phyloP scores from a whole-genome alignment of 2,329 filamentous ascomycete species.

The Pseudocercospora eumusae region DNA sequence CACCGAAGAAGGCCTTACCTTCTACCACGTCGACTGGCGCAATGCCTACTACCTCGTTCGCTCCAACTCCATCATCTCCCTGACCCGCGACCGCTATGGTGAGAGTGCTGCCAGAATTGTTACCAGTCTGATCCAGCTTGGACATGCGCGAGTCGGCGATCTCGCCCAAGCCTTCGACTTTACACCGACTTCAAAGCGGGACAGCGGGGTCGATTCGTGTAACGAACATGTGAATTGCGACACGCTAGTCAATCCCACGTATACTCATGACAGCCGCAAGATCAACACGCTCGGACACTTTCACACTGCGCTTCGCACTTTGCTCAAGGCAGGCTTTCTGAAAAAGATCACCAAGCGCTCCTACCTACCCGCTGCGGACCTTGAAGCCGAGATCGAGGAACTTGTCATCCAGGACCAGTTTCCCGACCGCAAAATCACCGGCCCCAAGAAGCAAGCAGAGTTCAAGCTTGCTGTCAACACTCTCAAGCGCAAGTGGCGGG shows the following conservation, averaged over 20 bases:
- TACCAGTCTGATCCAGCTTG: slow-evolving; percentile 72
- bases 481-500: slow-evolving; percentile 56
- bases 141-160: slow-evolving; percentile 72
- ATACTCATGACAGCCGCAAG: slow-evolving; percentile 24
- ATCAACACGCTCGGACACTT: slow-evolving; percentile 45
- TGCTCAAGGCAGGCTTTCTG: slow-evolving; percentile 67
- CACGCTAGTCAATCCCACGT: slow-evolving; percentile 22
- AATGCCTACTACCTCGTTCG: slow-evolving; percentile 81
- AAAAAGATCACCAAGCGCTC: slow-evolving; percentile 58
- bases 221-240: slow-evolving; percentile 30
- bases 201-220: slow-evolving; percentile 32
- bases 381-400: slow-evolving; percentile 62
- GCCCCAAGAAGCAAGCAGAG: slow-evolving; percentile 66
- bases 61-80: slow-evolving; percentile 75
- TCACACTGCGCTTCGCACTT: slow-evolving; percentile 47
- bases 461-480: slow-evolving; percentile 59
- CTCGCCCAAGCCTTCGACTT: slow-evolving; percentile 64
- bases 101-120: slow-evolving; percentile 72
- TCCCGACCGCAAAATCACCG: slow-evolving; percentile 56
- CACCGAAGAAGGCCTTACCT: slow-evolving; percentile 59
- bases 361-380: slow-evolving; percentile 59
- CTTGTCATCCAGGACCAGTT: slow-evolving; percentile 60
- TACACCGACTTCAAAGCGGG: slow-evolving; percentile 35
- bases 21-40: slow-evolving; percentile 81
- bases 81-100: slow-evolving; percentile 73